A percentile compares a stretch with the other conserved stretches of the same genome.
Evolutionary conservation across 441 rosid genomes (phyloP).

Genomic region (Erysimum cheiri): DNA sequence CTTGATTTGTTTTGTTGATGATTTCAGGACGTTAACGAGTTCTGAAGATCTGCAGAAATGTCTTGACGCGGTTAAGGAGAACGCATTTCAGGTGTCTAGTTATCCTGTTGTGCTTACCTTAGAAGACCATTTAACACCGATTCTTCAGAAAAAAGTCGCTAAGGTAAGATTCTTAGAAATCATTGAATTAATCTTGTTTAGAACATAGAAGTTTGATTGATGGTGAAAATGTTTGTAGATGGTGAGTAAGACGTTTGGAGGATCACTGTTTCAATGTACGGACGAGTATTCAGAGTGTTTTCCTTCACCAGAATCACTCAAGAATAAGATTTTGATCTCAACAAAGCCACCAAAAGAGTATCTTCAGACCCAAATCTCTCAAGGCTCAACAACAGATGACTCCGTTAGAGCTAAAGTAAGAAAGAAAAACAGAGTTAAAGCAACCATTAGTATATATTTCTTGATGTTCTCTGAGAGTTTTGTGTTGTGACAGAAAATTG

Average conservation of each 20-base stretch:
- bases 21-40: slow-evolving; percentile 64
- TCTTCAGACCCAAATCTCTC: slow-evolving; percentile 49
- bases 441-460: slow-evolving; percentile 1
- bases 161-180: slow-evolving; percentile 46
- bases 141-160: slow-evolving; percentile 74
- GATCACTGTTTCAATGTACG: slow-evolving; percentile 49
- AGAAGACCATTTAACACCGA: slow-evolving; percentile 73
- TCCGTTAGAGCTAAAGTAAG: slow-evolving; percentile 38
- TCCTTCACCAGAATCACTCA: slow-evolving; percentile 75
- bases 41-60: slow-evolving; percentile 68
- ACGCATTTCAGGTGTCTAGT: slow-evolving; percentile 67
- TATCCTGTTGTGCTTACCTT: slow-evolving; percentile 88
- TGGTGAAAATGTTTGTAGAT: slow-evolving; percentile 49
- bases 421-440: slow-evolving; percentile 16
- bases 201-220: slow-evolving; percentile 9
- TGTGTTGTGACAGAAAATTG: slow-evolving; percentile 44
- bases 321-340: slow-evolving; percentile 68
- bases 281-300: slow-evolving; percentile 49
- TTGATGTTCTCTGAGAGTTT: slow-evolving; percentile 17
- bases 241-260: slow-evolving; percentile 61
- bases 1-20: slow-evolving; percentile 12
- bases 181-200: neutral
- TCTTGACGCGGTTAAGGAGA: slow-evolving; percentile 62
- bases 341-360: slow-evolving; percentile 86
- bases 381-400: slow-evolving; percentile 42